phyloP scores from a whole-genome alignment of 441 rosid genomes.

The Capsella rubella region DNA sequence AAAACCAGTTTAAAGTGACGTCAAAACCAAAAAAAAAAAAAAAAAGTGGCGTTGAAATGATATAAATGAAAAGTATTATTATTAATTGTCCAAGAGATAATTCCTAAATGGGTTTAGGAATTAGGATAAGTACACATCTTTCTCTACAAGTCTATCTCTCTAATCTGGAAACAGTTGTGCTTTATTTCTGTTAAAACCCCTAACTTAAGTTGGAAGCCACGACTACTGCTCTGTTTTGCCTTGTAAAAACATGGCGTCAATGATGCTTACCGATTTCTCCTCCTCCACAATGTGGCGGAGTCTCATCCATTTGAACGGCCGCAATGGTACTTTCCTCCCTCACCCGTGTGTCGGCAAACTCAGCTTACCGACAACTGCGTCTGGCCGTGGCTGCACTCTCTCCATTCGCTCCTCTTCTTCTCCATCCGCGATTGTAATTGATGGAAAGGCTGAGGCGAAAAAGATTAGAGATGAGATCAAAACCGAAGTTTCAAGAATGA shows the following conservation, averaged over 20 bases:
- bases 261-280: slow-evolving; percentile 55
- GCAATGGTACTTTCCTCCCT: slow-evolving; percentile 30
- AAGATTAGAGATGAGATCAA: slow-evolving; percentile 70
- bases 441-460: slow-evolving; percentile 77
- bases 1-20: no score
- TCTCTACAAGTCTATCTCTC: background rate
- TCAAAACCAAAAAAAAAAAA: no score
- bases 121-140: background rate
- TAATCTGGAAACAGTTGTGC: background rate
- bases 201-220: slow-evolving; percentile 7
- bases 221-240: slow-evolving; percentile 15
- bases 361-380: slow-evolving; percentile 31
- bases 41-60: no score
- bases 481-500: slow-evolving; percentile 72
- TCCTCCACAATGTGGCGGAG: slow-evolving; percentile 52
- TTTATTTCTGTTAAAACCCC: background rate
- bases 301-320: slow-evolving; percentile 44
- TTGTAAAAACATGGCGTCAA: slow-evolving; percentile 50
- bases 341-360: slow-evolving; percentile 45
- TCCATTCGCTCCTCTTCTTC: slow-evolving; percentile 41
- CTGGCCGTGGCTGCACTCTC: slow-evolving; percentile 44
- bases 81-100: background rate
- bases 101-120: background rate
- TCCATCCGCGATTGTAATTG: slow-evolving; percentile 64
- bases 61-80: no score